Conservation (phyloP, 306 rosid genomes). For the Medicago arabica region DNA sequence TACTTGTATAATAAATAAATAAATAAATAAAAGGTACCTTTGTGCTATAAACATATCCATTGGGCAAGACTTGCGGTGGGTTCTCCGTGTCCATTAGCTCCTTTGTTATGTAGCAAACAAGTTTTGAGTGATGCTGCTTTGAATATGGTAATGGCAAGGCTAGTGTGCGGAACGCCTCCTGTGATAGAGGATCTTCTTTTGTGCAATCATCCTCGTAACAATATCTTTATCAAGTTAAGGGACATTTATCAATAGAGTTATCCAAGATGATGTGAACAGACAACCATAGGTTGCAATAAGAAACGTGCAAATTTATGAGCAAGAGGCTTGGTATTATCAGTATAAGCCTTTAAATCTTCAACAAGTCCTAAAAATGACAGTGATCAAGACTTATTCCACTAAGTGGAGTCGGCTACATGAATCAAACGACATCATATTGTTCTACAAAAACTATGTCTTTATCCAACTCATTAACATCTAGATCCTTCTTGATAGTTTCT, state of each 20-base stretch:
- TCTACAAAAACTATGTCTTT: too few relatives aligned
- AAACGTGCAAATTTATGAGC: constrained; percentile 14
- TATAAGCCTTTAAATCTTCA: constrained; percentile 20
- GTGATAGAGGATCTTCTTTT: constrained; percentile 96
- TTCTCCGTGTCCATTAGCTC: constrained; percentile 97
- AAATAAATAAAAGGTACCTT: constrained; percentile 55
- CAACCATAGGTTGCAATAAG: constrained; percentile 37
- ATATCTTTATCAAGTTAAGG: constrained; percentile 85
- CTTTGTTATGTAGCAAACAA: constrained; percentile 96
- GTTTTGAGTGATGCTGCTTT: constrained; percentile 92
- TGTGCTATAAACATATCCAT: constrained; percentile 90
- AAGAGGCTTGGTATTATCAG: constrained; percentile 27
- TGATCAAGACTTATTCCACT: too few relatives aligned
- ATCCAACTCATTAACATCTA: too few relatives aligned
- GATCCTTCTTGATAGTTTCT: too few relatives aligned
- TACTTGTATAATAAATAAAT: not conserved
- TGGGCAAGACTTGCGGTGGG: constrained; percentile 94
- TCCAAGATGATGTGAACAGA: constrained; percentile 9
- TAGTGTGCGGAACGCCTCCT: constrained; percentile 79
- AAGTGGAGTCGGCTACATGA: too few relatives aligned
- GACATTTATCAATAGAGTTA: constrained; percentile 30
- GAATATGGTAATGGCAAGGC: constrained; percentile 88
- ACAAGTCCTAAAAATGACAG: not conserved
- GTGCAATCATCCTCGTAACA: constrained; percentile 96
- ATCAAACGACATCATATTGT: too few relatives aligned